Conservation (phyloP, 148 eudicot genomes). For the Chenopodium quinoa region DNA sequence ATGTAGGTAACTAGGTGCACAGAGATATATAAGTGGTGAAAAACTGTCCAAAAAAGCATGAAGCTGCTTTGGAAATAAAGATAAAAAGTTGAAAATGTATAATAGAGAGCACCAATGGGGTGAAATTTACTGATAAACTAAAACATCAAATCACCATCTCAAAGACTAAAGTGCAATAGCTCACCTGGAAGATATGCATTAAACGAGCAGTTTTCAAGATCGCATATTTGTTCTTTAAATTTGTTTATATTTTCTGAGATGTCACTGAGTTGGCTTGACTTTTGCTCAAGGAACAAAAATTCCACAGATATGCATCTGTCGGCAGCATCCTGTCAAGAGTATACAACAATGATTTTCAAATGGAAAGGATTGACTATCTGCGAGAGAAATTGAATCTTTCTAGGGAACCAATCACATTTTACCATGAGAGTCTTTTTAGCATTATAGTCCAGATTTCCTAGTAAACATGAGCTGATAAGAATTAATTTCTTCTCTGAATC, state of each 20-base stretch:
- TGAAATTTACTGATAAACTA: background rate
- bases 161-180: constrained; percentile 13
- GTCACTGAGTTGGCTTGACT: constrained; percentile 50
- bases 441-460: constrained; percentile 43
- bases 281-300: constrained; percentile 65
- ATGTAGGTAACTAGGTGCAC: background rate
- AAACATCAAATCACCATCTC: constrained; percentile 2
- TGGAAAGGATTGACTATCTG: background rate
- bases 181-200: constrained; percentile 59
- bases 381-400: background rate
- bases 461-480: constrained; percentile 50
- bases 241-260: constrained; percentile 44
- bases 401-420: background rate
- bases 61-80: background rate
- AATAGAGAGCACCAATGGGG: background rate
- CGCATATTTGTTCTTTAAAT: constrained; percentile 57
- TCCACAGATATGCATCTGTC: constrained; percentile 67
- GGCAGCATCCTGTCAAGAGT: constrained; percentile 70
- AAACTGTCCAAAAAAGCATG: background rate
- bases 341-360: constrained; percentile 14
- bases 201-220: constrained; percentile 77
- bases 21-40: background rate
- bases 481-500: constrained; percentile 60
- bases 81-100: background rate
- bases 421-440: constrained; percentile 53